Conservation (phyloP, 306 rosid species). For the Glycine soja region DNA sequence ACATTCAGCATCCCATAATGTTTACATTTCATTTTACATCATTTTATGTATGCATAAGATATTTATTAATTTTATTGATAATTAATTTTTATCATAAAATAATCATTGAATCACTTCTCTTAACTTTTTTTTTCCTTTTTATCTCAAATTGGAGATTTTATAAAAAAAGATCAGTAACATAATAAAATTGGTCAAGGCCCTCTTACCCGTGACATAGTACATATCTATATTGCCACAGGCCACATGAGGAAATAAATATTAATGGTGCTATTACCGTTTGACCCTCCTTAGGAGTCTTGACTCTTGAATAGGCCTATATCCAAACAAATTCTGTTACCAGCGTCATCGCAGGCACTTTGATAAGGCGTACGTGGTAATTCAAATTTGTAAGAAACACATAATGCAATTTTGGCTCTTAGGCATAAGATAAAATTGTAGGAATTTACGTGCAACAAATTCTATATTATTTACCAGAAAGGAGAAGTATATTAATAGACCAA, state of each 20-base stretch:
- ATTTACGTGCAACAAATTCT: background rate
- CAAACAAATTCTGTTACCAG: conserved; percentile 7
- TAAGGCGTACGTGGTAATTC: background rate
- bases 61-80: too few species aligned
- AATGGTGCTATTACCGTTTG: conserved; percentile 35
- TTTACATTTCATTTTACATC: too few species aligned
- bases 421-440: background rate
- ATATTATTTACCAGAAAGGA: too few species aligned
- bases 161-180: too few species aligned
- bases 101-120: too few species aligned
- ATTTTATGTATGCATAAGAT: too few species aligned
- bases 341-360: conserved; percentile 9
- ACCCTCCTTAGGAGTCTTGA: conserved; percentile 45
- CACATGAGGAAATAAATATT: conserved; percentile 20
- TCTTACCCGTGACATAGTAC: conserved; percentile 35
- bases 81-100: too few species aligned
- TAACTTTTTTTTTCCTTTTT: too few species aligned
- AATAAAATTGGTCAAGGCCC: background rate
- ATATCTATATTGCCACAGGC: conserved; percentile 21
- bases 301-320: conserved; percentile 8
- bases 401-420: conserved; percentile 20
- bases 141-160: too few species aligned
- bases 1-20: background rate
- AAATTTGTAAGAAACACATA: background rate
- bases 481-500: too few species aligned